Percentiles rank a stretch among this genome's conserved stretches.
Conservation (phyloP, 2,329 filamentous ascomycete species). For the Nemania abortiva region DNA sequence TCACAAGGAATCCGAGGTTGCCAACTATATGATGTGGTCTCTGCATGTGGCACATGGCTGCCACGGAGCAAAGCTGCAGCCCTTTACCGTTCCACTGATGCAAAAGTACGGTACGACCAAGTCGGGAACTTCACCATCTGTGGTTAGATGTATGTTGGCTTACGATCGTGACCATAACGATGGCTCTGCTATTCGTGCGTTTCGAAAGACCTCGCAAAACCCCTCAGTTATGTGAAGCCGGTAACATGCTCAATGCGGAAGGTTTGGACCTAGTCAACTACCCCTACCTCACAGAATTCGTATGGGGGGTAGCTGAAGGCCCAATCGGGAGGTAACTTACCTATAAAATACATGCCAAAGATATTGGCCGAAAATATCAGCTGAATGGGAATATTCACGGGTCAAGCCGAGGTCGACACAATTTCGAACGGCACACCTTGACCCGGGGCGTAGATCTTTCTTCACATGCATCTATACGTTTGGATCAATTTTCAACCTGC, state of each 20-base stretch:
- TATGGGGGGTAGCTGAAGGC: no score
- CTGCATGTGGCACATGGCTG: neutral
- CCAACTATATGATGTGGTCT: slow-evolving; percentile 12
- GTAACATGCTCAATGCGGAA: neutral
- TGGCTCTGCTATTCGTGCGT: slow-evolving; percentile 1
- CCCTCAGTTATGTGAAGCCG: neutral
- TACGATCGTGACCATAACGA: neutral
- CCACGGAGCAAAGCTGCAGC: neutral
- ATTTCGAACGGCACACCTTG: neutral
- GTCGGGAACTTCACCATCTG: neutral
- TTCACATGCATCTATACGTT: neutral
- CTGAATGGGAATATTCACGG: neutral
- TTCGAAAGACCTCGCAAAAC: neutral
- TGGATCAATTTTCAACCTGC: neutral
- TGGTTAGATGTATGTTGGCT: neutral
- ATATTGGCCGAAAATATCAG: no score
- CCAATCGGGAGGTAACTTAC: no score
- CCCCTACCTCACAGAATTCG: neutral
- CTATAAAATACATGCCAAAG: no score
- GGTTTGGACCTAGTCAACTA: neutral
- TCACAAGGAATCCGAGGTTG: neutral
- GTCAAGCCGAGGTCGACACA: neutral
- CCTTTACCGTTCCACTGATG: neutral
- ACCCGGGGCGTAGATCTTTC: neutral
- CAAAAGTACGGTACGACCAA: neutral